Base-by-base conservation (phyloP, 2,329 filamentous ascomycete species). In the Pyrenophora tritici-repentis region DNA sequence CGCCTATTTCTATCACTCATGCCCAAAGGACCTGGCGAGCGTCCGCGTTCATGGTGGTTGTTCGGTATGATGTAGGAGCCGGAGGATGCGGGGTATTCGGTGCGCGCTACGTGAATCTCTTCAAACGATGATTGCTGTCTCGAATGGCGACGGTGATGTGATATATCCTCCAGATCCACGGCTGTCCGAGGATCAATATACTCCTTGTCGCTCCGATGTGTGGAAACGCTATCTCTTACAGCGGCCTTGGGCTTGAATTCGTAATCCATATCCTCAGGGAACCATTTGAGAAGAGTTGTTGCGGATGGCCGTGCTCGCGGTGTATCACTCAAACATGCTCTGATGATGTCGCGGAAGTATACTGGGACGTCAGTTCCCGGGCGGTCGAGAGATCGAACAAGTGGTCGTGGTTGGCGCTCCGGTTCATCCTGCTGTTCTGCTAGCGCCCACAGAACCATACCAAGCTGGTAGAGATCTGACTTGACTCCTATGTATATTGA, bases 401-500 rank as follows among this genome's bases (percentile, higher is more conserved):
- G 84, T 0, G 92, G 92, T 16, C 90, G 83, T 35, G 82, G 83
- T 53, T 89, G 86, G 16, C 84, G 81, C 71, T 97, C 94, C 1
- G 94, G 94, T 66, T 97, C 93, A 65, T 97, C 93, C 48, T 92
- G 85, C 60, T 93, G 84, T 67, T 88, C 88, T 1, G 91, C 93
- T 38, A 99, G 77, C 17, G 90, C 91, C 91, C 93, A 99, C 2
- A 99, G 78, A 2, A 96, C 91, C 94, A 99, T 99, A 4, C 94
- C 94, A 4, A 97, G 82, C 74, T 99, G 94, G 67, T 89, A 99
- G 1, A 99, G 79, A 74, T 99, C 94, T 0, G 93, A 96, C 75
- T 99, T 99, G 70, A 97, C 91, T 10, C 94, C 93, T 69, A 99
- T 97, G 68, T 96, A 97, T 87, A 97, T 96, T 38, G 90, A 89